Base-by-base conservation (phyloP, 495 filamentous ascomycete genomes). In the Bathelium albidoporum region DNA sequence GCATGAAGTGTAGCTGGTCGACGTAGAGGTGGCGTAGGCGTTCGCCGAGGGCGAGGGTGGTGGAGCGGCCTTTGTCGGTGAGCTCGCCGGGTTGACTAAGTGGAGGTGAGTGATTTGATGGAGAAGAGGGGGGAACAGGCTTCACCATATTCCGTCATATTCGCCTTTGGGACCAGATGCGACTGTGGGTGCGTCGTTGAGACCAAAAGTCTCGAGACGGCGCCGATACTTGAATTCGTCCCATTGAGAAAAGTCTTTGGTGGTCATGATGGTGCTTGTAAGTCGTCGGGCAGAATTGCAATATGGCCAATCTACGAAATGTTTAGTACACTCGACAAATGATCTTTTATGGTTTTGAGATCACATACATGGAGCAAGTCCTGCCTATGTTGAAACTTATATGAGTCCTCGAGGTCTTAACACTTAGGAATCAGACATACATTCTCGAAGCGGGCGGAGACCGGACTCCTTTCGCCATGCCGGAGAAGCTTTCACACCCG, bases 381-480 rank as follows among this genome's bases (percentile, higher is more conserved):
- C 92, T 70, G 90, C 79, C 83, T 86, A 65, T 39, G 63, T 14
- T 63, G 10, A 29, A 62, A 76, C 67, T 77, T 72, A 65, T 44
- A 29, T 43, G 9, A 26, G 49, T 43, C 20, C 32, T 2, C 12
- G 32, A n/a, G n/a, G n/a, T n/a, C n/a, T 18, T n/a, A 5, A 49
- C 4, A 12, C 5, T 5, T 7, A 10, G 2, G 16, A 49, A 31
- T 7, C 7, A 24, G n/a, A 62, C 61, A 71, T 77, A 84, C 83
- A 79, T 95, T 95, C 72, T 89, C 84, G 73, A 98, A 96, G 9
- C 95, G 86, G 18, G 89, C 80, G 20, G 83, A 87, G 18, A 97
- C 89, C 32, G 93, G 94, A 26, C 85, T 90, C 32, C 92, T 84
- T 76, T 97, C 92, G 70, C 85, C 85, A 85, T 96, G 91, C 59